Evolutionary conservation across 202 grass and related monocot species (phyloP), one percentile per base, ranked within the genome.

Genomic region (Bolboschoenoplectus hybrid): DNA sequence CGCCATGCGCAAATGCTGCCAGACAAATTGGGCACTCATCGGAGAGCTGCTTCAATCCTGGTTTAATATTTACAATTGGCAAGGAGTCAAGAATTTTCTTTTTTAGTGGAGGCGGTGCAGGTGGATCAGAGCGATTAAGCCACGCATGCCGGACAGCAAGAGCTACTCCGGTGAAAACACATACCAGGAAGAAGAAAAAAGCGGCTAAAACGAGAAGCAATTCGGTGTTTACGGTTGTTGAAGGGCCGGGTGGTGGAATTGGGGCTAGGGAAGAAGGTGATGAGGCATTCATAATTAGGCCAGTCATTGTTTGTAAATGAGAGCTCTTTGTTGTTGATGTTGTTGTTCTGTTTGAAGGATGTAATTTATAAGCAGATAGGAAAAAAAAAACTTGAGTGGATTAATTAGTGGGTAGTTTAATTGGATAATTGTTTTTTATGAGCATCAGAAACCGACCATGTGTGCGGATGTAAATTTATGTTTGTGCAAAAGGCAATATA

Each of bases 1-100:
- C 91, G 20, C 89, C 93, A 7, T 74, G 9, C 1, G 86, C 61
- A 86, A 96, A 96, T 63, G 78, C 81, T 4, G 82, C 79, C 32
- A 96, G 86, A 80, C 93, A 96, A 81, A 96, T 96, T 45, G 80
- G 87, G 80, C 93, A 95, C 91, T 95, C 85, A 2, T 10, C 72
- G 5, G 56, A 16, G n/a, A 32, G 5, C 36, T n/a, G 17, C 5
- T 2, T 70, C 41, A 35, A 67, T 19, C 17, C 74, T 9, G 5
- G 57, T 20, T 7, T 73, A 86, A 91, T 88, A 64, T 85, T 65
- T 79, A 88, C 75, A 63, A 86, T 92, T 0, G 92, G 91, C 63
- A 97, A 67, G 11, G 85, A 89, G 45, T 75, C 70, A 39, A 97
- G 88, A 81, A 74, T 84, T 82, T 67, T 90, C 85, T 43, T 87